Conservation (phyloP, 202 grass and related monocot species). For the Carex sylvatica region DNA sequence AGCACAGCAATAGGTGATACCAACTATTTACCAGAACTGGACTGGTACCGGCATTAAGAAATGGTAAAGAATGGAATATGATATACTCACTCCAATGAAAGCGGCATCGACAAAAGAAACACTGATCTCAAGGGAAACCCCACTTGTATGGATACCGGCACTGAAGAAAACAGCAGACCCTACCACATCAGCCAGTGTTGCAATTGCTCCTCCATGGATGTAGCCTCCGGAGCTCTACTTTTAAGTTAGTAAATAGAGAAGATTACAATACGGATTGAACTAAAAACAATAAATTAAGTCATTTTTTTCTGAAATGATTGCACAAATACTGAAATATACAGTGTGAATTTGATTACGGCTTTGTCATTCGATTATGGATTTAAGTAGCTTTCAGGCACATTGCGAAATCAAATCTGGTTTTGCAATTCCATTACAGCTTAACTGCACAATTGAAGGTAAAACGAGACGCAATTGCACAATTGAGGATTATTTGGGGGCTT, state of each 20-base stretch:
- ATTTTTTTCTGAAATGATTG: background rate
- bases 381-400: too few relatives aligned
- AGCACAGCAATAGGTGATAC: background rate
- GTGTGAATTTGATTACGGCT: too few relatives aligned
- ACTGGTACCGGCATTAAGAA: background rate
- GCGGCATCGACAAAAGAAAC: conserved; percentile 65
- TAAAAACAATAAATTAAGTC: background rate
- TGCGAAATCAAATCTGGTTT: background rate
- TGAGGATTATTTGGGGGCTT: background rate
- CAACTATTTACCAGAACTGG: background rate
- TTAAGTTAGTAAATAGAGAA: background rate
- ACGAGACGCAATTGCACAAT: background rate
- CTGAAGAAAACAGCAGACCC: conserved; percentile 56
- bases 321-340: background rate
- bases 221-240: conserved; percentile 45
- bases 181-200: conserved; percentile 63
- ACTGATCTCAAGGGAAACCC: conserved; percentile 73
- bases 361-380: too few relatives aligned
- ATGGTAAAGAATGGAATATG: background rate
- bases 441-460: background rate
- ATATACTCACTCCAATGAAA: conserved; percentile 46
- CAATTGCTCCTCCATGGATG: conserved; percentile 58
- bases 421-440: background rate
- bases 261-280: background rate
- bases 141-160: conserved; percentile 33